Evolutionary conservation across 2,329 filamentous ascomycete species (phyloP), one percentile per base, ranked within the genome.

Genomic region (Paecilomyces sp.): DNA sequence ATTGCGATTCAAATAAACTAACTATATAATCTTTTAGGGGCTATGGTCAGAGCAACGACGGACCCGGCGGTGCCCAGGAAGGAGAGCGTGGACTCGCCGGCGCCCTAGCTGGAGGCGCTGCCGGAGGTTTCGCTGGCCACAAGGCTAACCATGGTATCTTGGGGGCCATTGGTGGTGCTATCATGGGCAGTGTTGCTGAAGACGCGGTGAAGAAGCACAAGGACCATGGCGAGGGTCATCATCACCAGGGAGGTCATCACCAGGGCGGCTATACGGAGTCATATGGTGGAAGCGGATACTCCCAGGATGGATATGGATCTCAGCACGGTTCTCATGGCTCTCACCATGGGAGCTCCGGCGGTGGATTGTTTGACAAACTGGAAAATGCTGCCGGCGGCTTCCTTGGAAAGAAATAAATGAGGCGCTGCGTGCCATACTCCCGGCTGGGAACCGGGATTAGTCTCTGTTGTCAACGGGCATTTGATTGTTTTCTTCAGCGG

Each of bases 71-170:
- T 50, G 74, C 75, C 54, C 74, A 77, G 62, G 76, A 78, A 0
- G 75, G 74, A 58, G 78, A 80, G 59, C 77, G 78, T 65, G 79
- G 79, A 61, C 69, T 81, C 18, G 73, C 75, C 57, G 79, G 79
- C 47, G 79, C 79, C 15, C 62, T 80, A 53, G 77, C 77, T 31
- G 79, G 79, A 60, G 78, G 77, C 63, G 69, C 76, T 9, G 60
- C 76, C n/a, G 79, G 79, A 59, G 78, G 74, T 34, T 80, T 74
- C 56, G 75, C 72, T 24, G 79, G 79, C 59, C 74, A 78, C 72
- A 77, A 80, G 67, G 77, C 74, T 62, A 71, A 77, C 63, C 79
- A 80, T 68, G 79, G 79, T 31, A 68, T 81, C 66, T 72, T 81
- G 56, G 79, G 79, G 60, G 74, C 78, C 5, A 71, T 81, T 51